These are phyloP conservation scores for Globisporangium sylvaticum DNA, from an alignment of 352 stramenopile genomes.

Conservation along the genomic window DNA sequence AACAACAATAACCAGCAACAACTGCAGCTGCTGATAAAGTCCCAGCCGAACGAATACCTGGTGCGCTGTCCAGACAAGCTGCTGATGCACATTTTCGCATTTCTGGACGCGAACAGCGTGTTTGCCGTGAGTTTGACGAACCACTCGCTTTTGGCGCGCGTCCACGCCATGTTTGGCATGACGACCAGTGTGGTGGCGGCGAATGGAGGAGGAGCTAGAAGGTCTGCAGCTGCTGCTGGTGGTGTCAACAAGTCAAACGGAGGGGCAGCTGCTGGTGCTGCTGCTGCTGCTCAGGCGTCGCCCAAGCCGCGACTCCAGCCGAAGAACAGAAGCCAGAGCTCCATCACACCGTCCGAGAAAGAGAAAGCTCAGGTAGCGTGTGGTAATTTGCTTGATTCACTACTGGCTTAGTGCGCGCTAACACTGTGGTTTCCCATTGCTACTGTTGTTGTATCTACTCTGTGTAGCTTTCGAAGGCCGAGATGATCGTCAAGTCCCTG, in stretches of 20 bases:
- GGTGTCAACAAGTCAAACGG: neutral
- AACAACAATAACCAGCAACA: slow-evolving; percentile 11
- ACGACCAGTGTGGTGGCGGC: slow-evolving; percentile 19
- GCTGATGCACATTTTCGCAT: slow-evolving; percentile 64
- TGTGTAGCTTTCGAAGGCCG: slow-evolving; percentile 64
- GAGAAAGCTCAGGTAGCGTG: slow-evolving; percentile 26
- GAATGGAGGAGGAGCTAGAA: slow-evolving; percentile 4
- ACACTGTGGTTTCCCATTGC: neutral
- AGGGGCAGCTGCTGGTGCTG: neutral
- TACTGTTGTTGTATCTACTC: neutral
- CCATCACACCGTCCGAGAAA: slow-evolving; percentile 34
- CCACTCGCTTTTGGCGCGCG: slow-evolving; percentile 41
- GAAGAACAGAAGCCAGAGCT: slow-evolving; percentile 31
- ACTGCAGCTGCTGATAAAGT: slow-evolving; percentile 2
- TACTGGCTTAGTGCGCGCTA: neutral
- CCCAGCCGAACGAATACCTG: slow-evolving; percentile 16
- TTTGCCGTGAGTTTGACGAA: slow-evolving; percentile 64
- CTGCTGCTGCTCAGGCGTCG: slow-evolving; percentile 12
- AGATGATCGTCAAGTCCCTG: slow-evolving; percentile 74
- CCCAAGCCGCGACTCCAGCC: slow-evolving; percentile 17
- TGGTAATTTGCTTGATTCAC: neutral
- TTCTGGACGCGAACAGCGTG: slow-evolving; percentile 69
- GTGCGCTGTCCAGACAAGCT: slow-evolving; percentile 51
- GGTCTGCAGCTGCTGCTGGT: neutral
- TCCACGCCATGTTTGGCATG: slow-evolving; percentile 68